Base-by-base conservation (phyloP, 2,329 filamentous ascomycete genomes). In the Dactylellina parvicollis region DNA sequence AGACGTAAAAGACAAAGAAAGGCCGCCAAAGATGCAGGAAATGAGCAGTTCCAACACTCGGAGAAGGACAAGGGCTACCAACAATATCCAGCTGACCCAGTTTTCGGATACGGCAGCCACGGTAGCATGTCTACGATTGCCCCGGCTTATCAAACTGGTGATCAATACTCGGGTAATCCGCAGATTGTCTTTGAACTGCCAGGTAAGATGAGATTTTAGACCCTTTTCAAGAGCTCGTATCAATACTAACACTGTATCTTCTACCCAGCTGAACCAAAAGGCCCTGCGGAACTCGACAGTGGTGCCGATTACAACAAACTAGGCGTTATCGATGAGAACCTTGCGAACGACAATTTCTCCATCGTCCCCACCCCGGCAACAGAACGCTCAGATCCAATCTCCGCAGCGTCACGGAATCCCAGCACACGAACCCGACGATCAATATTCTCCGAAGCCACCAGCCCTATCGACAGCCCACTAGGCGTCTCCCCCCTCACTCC, bases 361-460 rank as follows among this genome's bases (percentile, higher is more conserved):
- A 73, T 73, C n/a, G 69, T 73, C 14, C 69, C 69, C n/a, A 73
- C 69, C 40, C 69, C 69, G n/a, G 69, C 69, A 7, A 73, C 66
- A 18, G 66, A 71, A 52, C 50, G 50, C 12, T 71, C 66, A n/a
- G 66, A 71, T 24, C 66, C 66, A 34, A 52, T 71, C 8, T 71
- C 66, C 12, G 49, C 57, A 30, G 42, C 57, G 12, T 57, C 57
- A 34, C 57, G 57, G 16, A 50, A 72, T n/a, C 22, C 50, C 4
- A 72, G 66, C 42, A 47, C 34, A 44, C 56, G 66, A 28, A 72
- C 69, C 18, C 60, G 69, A 12, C 52, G 60, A 42, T 73, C 69
- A 38, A 52, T 73, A 20, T 73, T 73, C 60, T 73, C 69, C 22
- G 69, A 73, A 46, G 60, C 60, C 12, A 73, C 69, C 18, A 60